Evolutionary conservation across 2,329 filamentous ascomycete genomes (phyloP).

Genomic region (Phialophora macrospora): DNA sequence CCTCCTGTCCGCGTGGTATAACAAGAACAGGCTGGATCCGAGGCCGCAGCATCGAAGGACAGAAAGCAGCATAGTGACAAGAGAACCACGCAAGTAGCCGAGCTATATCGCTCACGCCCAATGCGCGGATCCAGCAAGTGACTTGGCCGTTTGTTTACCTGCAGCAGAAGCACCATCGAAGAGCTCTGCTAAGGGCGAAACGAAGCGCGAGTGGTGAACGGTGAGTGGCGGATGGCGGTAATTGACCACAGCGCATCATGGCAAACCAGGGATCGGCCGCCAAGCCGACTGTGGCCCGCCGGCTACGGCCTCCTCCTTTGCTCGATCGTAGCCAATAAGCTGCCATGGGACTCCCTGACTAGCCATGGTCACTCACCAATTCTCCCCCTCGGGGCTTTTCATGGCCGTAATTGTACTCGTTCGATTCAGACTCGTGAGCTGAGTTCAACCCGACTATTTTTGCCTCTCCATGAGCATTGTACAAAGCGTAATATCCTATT

Average conservation of each 20-base stretch:
- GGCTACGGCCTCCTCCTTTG: conserved; percentile 7
- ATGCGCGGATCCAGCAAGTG: not conserved
- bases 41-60: not conserved
- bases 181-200: conserved; percentile 1
- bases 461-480: not conserved
- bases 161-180: not conserved
- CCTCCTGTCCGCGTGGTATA: not conserved
- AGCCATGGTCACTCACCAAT: conserved; percentile 27
- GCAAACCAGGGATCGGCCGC: conserved; percentile 14
- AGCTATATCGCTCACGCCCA: not conserved
- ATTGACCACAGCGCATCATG: conserved; percentile 2
- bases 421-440: conserved; percentile 25
- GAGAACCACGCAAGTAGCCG: not conserved
- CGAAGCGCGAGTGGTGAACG: not conserved
- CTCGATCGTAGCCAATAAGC: conserved; percentile 28
- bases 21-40: not conserved
- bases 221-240: conserved; percentile 2
- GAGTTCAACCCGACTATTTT: conserved; percentile 21
- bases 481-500: conserved; percentile 8
- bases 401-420: conserved; percentile 32
- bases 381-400: conserved; percentile 8
- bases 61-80: not conserved
- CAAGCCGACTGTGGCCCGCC: conserved; percentile 1
- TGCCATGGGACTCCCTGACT: conserved; percentile 23
- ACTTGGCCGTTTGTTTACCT: not conserved